Evolutionary conservation across 2,329 filamentous ascomycete species (phyloP).

Genomic region (Leptoxyphium fumago): DNA sequence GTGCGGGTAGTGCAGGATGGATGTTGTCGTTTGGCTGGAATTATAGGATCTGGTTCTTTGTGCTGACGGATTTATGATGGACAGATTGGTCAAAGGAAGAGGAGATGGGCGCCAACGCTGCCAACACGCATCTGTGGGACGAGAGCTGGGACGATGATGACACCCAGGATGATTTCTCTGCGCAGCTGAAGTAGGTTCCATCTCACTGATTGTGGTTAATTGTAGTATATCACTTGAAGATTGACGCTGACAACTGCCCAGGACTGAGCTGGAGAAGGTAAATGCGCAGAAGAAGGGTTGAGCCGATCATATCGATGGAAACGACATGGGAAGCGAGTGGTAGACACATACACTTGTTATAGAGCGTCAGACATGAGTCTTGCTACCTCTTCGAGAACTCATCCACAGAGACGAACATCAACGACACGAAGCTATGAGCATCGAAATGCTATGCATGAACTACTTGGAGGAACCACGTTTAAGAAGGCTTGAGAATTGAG

Average conservation of each 20-base stretch:
- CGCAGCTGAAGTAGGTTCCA: slow-evolving; percentile 68
- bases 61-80: background rate
- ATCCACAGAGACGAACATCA: too few species aligned
- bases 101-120: slow-evolving; percentile 53
- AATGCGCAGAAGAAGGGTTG: slow-evolving; percentile 37
- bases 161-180: slow-evolving; percentile 88
- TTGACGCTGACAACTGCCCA: slow-evolving; percentile 20
- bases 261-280: slow-evolving; percentile 90
- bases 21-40: background rate
- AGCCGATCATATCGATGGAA: background rate
- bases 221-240: background rate
- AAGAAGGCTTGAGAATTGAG: too few species aligned
- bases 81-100: slow-evolving; percentile 89
- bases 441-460: too few species aligned
- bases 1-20: too few species aligned
- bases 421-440: too few species aligned
- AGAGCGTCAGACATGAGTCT: too few species aligned
- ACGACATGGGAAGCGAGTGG: too few species aligned
- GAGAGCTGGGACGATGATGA: slow-evolving; percentile 99
- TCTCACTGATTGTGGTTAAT: background rate
- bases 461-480: too few species aligned
- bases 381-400: too few species aligned
- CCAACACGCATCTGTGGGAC: slow-evolving; percentile 72
- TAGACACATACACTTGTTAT: too few species aligned
- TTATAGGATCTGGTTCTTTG: background rate